A percentile compares a stretch with the other conserved stretches of the same genome.
Conservation (phyloP, 2,329 filamentous ascomycete genomes). For the Colletotrichum viniferum region DNA sequence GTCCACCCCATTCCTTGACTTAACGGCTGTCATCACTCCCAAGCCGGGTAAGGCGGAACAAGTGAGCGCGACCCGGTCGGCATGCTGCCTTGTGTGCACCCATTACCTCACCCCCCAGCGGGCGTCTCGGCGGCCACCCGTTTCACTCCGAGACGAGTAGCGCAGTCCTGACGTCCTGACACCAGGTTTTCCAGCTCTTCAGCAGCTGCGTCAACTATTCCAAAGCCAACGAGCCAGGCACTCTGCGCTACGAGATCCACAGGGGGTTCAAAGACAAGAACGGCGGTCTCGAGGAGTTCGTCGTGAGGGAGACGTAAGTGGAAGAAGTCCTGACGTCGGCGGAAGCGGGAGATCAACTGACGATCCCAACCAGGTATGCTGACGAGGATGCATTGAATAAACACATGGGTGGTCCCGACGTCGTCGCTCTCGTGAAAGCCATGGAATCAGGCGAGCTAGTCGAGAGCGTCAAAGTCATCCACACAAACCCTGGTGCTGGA, state of each 20-base stretch:
- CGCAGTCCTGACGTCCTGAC: neutral
- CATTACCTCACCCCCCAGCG: neutral
- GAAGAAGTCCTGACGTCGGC: neutral
- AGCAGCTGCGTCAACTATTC: constrained; percentile 26
- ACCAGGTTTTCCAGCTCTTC: constrained; percentile 28
- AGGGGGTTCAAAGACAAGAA: constrained; percentile 26
- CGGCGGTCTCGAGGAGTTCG: constrained; percentile 25
- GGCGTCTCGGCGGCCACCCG: neutral
- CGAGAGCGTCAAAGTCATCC: neutral
- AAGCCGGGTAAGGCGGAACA: constrained; percentile 28
- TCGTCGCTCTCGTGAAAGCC: constrained; percentile 24
- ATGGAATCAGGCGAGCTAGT: constrained; percentile 8
- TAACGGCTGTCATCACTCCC: constrained; percentile 30
- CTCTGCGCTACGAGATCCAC: constrained; percentile 30
- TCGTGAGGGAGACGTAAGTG: constrained; percentile 29
- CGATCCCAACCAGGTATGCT: constrained; percentile 23
- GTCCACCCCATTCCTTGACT: constrained; percentile 24
- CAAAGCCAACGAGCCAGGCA: constrained; percentile 26
- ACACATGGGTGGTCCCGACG: constrained; percentile 24
- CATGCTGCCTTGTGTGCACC: neutral
- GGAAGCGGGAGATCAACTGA: neutral
- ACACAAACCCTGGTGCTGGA: neutral
- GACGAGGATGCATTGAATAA: constrained; percentile 27
- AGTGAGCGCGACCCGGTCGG: constrained; percentile 7
- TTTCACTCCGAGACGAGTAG: neutral